Evolutionary conservation across 2,329 filamentous ascomycete species (phyloP).

Genomic region (Cladosporium velox): DNA sequence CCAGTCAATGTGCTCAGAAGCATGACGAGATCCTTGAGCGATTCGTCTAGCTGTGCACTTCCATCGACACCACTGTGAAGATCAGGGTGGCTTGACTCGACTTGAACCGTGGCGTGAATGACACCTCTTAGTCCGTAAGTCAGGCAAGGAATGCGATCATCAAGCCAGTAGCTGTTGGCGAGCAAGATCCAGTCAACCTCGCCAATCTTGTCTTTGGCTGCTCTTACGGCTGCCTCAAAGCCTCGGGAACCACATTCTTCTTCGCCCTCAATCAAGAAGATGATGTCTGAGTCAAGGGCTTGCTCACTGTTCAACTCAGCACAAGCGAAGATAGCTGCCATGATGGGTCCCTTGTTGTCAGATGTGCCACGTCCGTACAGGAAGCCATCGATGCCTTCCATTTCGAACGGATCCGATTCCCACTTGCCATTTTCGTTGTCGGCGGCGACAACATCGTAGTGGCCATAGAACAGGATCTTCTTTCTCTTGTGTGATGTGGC

Average conservation of each 20-base stretch:
- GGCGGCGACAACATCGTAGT: slow-evolving; percentile 95
- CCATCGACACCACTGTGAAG: slow-evolving; percentile 97
- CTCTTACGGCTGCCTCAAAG: slow-evolving; percentile 78
- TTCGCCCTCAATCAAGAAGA: slow-evolving; percentile 95
- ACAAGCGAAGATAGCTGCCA: slow-evolving; percentile 91
- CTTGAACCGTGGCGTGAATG: slow-evolving; percentile 85
- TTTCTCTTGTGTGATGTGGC: slow-evolving; percentile 68
- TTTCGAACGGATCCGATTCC: slow-evolving; percentile 79
- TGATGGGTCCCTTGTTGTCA: slow-evolving; percentile 95
- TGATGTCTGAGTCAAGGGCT: slow-evolving; percentile 78
- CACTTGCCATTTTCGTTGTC: slow-evolving; percentile 81
- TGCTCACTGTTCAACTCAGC: slow-evolving; percentile 87
- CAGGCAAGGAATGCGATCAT: slow-evolving; percentile 91
- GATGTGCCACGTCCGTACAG: slow-evolving; percentile 94
- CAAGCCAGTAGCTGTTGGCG: slow-evolving; percentile 98
- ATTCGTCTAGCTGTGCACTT: slow-evolving; percentile 84
- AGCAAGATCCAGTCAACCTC: slow-evolving; percentile 91
- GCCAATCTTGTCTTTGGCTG: slow-evolving; percentile 82
- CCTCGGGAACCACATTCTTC: slow-evolving; percentile 93
- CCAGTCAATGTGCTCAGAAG: slow-evolving; percentile 82
- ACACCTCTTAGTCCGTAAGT: slow-evolving; percentile 94
- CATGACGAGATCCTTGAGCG: slow-evolving; percentile 84
- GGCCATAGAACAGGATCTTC: slow-evolving; percentile 93
- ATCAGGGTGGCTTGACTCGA: slow-evolving; percentile 84
- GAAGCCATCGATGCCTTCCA: slow-evolving; percentile 87